Percentiles rank a stretch among this genome's conserved stretches.
Evolutionary conservation across 1,284 basidiomycete genomes (phyloP).

Genomic region (Paramarasmius palmivorus): DNA sequence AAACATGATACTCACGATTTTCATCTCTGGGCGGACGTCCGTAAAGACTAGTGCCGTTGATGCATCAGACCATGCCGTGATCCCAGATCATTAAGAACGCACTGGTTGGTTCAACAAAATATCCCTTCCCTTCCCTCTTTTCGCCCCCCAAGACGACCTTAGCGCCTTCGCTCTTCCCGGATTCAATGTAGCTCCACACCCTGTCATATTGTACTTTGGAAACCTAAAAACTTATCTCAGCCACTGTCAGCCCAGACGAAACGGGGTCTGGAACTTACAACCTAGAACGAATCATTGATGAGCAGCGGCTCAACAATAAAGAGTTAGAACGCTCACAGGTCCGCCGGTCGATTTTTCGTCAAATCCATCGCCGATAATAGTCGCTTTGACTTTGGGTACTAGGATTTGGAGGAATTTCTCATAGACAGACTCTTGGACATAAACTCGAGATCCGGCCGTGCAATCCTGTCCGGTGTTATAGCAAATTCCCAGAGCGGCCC

Average conservation of each 20-base stretch:
- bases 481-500: constrained; percentile 81
- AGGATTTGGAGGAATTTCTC: constrained; percentile 79
- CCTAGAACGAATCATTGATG: too few relatives aligned
- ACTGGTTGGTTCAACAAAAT: constrained; percentile 79
- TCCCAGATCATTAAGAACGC: constrained; percentile 24
- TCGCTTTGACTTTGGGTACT: constrained; percentile 66
- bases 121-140: constrained; percentile 69
- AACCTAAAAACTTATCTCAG: constrained; percentile 45
- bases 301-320: too few relatives aligned
- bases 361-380: constrained; percentile 80
- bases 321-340: too few relatives aligned
- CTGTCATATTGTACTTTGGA: constrained; percentile 87
- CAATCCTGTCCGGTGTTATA: constrained; percentile 89
- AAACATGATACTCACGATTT: constrained; percentile 55
- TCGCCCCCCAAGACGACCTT: constrained; percentile 78
- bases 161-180: constrained; percentile 85
- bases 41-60: constrained; percentile 60
- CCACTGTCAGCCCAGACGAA: too few relatives aligned
- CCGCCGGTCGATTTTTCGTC: constrained; percentile 76
- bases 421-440: constrained; percentile 83
- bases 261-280: too few relatives aligned
- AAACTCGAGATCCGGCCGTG: constrained; percentile 84
- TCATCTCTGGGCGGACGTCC: constrained; percentile 72
- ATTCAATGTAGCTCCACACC: constrained; percentile 87
- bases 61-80: background rate